Evolutionary conservation across 148 eudicot genomes (phyloP), one percentile per base, ranked within the genome.

Genomic region (Suaeda aralocaspica): DNA sequence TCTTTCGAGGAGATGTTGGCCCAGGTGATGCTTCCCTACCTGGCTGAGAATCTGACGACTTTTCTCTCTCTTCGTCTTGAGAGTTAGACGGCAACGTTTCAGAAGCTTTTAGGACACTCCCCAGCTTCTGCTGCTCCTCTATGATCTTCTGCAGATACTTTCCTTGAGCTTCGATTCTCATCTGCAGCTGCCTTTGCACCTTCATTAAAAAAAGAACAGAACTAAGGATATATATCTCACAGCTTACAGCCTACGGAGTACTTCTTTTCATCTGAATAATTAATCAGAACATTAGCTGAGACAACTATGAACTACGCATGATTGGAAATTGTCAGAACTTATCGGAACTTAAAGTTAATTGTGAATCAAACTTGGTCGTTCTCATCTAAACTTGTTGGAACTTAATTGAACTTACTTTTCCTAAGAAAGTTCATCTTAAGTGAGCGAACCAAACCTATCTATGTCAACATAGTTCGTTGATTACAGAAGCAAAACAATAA

Each of bases 81-180:
- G 74, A 74, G 50, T 67, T 75, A 28, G 77, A 59, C 25, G 80
- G 85, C 22, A 67, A 53, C 55, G 78, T 59, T 30, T 78, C 92
- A 0, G 89, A 75, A 65, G 72, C 73, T 63, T 59, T 80, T 30
- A 85, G 68, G 50, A 68, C 68, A 70, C 78, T 76, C 19, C 85
- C 84, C 41, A 85, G 74, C 46, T 79, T 87, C 73, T 89, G 89
- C 70, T 92, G 97, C 71, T 92, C 97, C 68, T 92, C 96, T 29
- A 92, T 87, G 24, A 92, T 92, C 77, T 92, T 92, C 77, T 92
- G 91, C 34, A 92, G 75, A 78, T 92, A 92, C 74, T 86, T 87
- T 42, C 96, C 92, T 58, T 92, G 97, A 21, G 97, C 96, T 78
- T 92, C 97, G 36, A 92, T 89, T 70, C 97, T 82, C 85, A 92